Evolutionary conservation across 495 filamentous ascomycete genomes (phyloP), one percentile per base, ranked within the genome.

Genomic region (Hyaloscypha hepaticicola): DNA sequence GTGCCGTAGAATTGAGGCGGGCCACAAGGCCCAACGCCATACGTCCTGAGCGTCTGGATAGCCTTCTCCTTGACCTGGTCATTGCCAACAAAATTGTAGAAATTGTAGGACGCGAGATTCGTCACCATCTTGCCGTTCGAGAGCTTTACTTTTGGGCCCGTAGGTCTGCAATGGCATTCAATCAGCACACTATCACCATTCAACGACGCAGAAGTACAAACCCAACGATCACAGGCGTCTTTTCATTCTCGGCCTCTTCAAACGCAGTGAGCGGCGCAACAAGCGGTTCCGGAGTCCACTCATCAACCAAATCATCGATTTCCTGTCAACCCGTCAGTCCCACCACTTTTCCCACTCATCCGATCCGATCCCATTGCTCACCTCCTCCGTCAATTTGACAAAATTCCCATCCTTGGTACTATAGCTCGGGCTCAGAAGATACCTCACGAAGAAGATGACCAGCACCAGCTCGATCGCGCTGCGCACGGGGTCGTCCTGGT

Each of bases 1-100:
- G 91, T 98, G 59, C 93, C 95, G 78, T 99, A 99, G 78, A 99
- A 99, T 38, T 94, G 92, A 16, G 95, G 94, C 2, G 95, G 95
- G 34, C 93, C 93, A 76, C 95, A 99, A 58, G 95, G 93, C 24
- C 95, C 95, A 38, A 98, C 96, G 49, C 95, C 95, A 70, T 99
- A 98, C 64, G 88, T 94, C 57, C 94, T 90, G 26, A 99, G 83
- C 6, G 93, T 95, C 72, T 92, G 88, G 66, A 98, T 91, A 0
- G 93, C 95, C 73, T 96, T 93, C 60, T 97, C 92, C 73, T 96
- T 97, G 69, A 99, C 85, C 9, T 87, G 83, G 63, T 97, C 93
- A 73, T 96, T 96, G 25, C 85, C 87, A 66, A 93, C 89, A 71
- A 99, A 91, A 75, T 99, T 98, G 81, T 95, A 99, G 77, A 92